A percentile compares a stretch with the other conserved stretches of the same genome.
These are phyloP conservation scores for Pseudevernia furfuracea DNA, from an alignment of 495 filamentous ascomycete genomes.

Conservation along the genomic window DNA sequence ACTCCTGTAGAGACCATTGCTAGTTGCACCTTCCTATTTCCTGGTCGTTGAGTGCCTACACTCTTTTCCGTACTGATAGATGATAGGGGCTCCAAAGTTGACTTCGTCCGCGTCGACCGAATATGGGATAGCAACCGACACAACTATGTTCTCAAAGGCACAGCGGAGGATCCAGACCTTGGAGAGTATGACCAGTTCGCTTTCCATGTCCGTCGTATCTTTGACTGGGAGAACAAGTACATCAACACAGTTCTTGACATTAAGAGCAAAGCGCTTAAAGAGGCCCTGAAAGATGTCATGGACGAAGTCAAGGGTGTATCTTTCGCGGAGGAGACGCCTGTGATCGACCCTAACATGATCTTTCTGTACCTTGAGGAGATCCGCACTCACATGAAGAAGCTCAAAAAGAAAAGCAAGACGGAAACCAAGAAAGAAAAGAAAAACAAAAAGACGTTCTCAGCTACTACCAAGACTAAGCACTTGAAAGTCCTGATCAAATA, in stretches of 20 bases:
- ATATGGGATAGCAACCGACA: conserved; percentile 73
- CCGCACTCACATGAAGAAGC: conserved; percentile 53
- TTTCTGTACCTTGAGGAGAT: conserved; percentile 84
- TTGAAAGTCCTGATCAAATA: conserved; percentile 74
- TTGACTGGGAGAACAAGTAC: conserved; percentile 85
- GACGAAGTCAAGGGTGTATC: conserved; percentile 76
- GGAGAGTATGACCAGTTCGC: conserved; percentile 79
- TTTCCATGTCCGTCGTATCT: conserved; percentile 78
- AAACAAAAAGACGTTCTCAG: conserved; percentile 55
- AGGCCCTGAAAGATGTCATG: conserved; percentile 66
- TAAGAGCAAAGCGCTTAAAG: conserved; percentile 72
- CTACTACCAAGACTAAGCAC: conserved; percentile 49
- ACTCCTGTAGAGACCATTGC: not conserved
- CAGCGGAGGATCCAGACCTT: conserved; percentile 59
- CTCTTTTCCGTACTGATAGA: not conserved
- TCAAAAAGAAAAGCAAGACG: conserved; percentile 52
- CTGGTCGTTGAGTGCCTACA: not conserved
- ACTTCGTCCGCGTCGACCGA: conserved; percentile 83
- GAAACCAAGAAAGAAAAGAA: conserved; percentile 59
- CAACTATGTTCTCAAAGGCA: conserved; percentile 77
- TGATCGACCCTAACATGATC: conserved; percentile 76
- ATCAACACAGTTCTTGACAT: conserved; percentile 72
- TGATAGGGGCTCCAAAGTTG: conserved; percentile 57
- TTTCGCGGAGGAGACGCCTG: conserved; percentile 71
- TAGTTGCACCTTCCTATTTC: not conserved